Evolutionary conservation across 2,329 filamentous ascomycete genomes (phyloP).

Genomic region (Aspergillus pseudonomiae): DNA sequence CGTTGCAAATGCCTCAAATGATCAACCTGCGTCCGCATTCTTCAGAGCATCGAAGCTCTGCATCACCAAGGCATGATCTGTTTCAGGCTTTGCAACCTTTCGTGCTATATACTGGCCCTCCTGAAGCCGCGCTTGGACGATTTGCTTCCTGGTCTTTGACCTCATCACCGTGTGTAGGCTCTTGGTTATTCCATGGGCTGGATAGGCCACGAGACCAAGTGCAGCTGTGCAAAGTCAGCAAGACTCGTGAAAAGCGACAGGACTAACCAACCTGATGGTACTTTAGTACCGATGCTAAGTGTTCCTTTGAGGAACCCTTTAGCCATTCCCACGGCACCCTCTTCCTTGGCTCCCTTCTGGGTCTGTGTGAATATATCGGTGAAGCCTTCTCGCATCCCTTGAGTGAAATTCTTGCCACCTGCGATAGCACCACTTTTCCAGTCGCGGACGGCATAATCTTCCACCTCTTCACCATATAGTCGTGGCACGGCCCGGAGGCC

Average conservation of each 20-base stretch:
- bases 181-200: conserved; percentile 36
- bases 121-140: conserved; percentile 25
- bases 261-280: conserved; percentile 27
- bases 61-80: background rate
- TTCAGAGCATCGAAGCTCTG: conserved; percentile 14
- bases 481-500: conserved; percentile 39
- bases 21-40: background rate
- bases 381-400: conserved; percentile 37
- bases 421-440: conserved; percentile 36
- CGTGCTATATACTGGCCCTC: conserved; percentile 20
- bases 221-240: conserved; percentile 19
- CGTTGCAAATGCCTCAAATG: background rate
- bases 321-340: conserved; percentile 35
- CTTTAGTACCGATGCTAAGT: conserved; percentile 24
- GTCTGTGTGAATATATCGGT: conserved; percentile 35
- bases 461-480: conserved; percentile 41
- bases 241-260: background rate
- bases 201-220: conserved; percentile 36
- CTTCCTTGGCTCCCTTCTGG: conserved; percentile 33
- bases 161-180: conserved; percentile 32
- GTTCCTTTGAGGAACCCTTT: conserved; percentile 41
- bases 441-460: conserved; percentile 36
- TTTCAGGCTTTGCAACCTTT: background rate
- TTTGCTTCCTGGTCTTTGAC: conserved; percentile 28
- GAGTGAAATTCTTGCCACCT: conserved; percentile 36